Percentiles rank a stretch among this genome's conserved stretches.
Conservation (phyloP, 805 yeast genomes). For the Candida chilensis region DNA sequence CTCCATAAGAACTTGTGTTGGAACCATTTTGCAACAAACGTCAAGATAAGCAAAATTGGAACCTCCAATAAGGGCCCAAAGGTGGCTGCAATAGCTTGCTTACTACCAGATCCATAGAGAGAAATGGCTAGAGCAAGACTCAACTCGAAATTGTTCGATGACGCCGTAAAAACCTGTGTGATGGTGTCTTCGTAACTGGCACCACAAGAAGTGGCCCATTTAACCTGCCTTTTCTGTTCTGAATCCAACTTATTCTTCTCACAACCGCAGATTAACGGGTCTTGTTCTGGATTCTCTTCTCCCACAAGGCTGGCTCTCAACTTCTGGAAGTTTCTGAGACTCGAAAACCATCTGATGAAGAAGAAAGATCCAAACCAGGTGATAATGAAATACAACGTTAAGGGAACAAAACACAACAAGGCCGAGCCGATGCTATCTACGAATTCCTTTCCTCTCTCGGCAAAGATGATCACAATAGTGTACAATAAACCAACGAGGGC, state of each 20-base stretch:
- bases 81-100: conserved; percentile 49
- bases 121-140: conserved; percentile 46
- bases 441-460: conserved; percentile 37
- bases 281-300: conserved; percentile 6
- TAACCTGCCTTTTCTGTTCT: conserved; percentile 7
- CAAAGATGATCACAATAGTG: conserved; percentile 42
- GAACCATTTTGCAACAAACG: conserved; percentile 25
- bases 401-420: conserved; percentile 40
- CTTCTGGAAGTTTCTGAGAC: conserved; percentile 1
- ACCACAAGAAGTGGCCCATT: conserved; percentile 18
- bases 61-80: conserved; percentile 55
- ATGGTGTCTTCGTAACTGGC: conserved; percentile 30
- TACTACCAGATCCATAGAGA: conserved; percentile 40
- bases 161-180: conserved; percentile 48
- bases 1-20: conserved; percentile 15
- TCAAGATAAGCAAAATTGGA: conserved; percentile 33
- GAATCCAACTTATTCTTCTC: conserved; percentile 13
- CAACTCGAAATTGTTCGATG: conserved; percentile 50
- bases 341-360: conserved; percentile 17
- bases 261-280: conserved; percentile 25
- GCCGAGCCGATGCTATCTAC: conserved; percentile 39
- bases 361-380: conserved; percentile 37
- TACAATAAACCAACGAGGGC: conserved; percentile 42
- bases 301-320: background rate
- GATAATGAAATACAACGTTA: conserved; percentile 34